Evolutionary conservation across 2,329 filamentous ascomycete species (phyloP), one percentile per base, ranked within the genome.

Genomic region (Didymella keratinophila): DNA sequence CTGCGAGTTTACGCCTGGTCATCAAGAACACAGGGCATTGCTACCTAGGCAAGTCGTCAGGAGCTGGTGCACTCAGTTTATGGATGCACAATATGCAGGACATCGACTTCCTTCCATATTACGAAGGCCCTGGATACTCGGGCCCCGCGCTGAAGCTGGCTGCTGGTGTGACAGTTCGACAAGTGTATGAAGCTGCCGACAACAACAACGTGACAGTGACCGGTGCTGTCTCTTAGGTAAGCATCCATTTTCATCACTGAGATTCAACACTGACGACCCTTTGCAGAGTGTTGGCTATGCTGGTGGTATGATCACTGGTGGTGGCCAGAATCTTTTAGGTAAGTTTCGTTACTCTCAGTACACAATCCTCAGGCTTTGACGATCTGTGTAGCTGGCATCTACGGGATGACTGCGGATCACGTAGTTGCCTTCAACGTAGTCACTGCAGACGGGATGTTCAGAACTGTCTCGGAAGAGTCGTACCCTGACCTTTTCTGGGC

Each of bases 1-100:
- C 36, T 5, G 16, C 48, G 14, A 61, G 66, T 30, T 47, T 66
- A 20, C 65, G 63, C 32, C 14, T 36, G 16, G 16, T 36, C 16
- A 58, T 67, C 21, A 58, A 59, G 27, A 66, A 61, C 41, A 67
- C 63, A 1, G 61, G 65, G 0, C 65, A 67, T 20, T 55, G 58
- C 39, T 67, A 61, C 36, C 36, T 62, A 3, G 60, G 56, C 16
- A 59, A 60, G 44, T 62, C 52, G 1, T 42, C 42, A n/a, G 60
- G 52, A 11, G 56, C 60, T 21, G 56, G 56, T 8, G 30, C 56
- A 9, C 44, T 62, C 12, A 56, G 50, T 23, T 25, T 62, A 6
- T 60, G 60, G 60, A 56, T 46, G 44, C 56, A 60, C 37, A 60
- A 56, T 25, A 16, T 59, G 39, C 59, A 61, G 16, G 28, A 53